These are phyloP conservation scores for Canariomyces notabilis DNA, from an alignment of 2,329 filamentous ascomycete species.

Conservation along the genomic window DNA sequence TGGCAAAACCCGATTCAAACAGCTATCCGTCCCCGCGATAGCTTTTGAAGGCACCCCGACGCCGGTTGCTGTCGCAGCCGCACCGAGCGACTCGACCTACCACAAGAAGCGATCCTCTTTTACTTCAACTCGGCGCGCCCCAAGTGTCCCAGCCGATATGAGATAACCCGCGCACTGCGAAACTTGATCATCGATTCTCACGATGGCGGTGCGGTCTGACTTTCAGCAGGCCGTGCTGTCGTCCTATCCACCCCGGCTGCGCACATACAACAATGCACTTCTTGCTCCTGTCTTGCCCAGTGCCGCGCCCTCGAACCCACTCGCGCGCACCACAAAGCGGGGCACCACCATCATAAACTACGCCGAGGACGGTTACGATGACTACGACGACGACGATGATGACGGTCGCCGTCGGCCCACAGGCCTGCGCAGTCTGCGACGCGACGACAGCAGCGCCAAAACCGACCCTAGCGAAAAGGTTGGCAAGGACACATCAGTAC, in stretches of 20 bases:
- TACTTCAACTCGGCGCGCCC: constrained; percentile 1
- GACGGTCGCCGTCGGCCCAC: constrained; percentile 74
- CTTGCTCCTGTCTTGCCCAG: constrained; percentile 78
- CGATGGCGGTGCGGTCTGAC: constrained; percentile 45
- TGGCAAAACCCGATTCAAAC: neutral
- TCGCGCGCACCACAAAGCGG: constrained; percentile 87
- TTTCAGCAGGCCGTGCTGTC: constrained; percentile 81
- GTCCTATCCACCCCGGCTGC: constrained; percentile 84
- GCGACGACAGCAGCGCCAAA: constrained; percentile 63
- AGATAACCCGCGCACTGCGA: constrained; percentile 12
- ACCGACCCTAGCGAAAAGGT: constrained; percentile 68
- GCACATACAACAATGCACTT: constrained; percentile 86
- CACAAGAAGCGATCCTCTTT: neutral
- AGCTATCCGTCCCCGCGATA: neutral
- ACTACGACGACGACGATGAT: constrained; percentile 67
- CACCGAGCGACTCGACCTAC: neutral
- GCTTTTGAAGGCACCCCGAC: neutral
- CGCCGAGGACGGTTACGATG: constrained; percentile 91
- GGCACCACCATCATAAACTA: constrained; percentile 97
- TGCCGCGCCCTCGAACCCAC: constrained; percentile 57
- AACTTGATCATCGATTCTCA: constrained; percentile 13
- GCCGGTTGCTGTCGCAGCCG: neutral
- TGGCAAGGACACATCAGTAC: constrained; percentile 73
- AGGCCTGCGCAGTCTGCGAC: constrained; percentile 74
- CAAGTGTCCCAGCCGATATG: constrained; percentile 15